Conservation (phyloP, 176 grass and related monocot species). For the Zea luxurians region DNA sequence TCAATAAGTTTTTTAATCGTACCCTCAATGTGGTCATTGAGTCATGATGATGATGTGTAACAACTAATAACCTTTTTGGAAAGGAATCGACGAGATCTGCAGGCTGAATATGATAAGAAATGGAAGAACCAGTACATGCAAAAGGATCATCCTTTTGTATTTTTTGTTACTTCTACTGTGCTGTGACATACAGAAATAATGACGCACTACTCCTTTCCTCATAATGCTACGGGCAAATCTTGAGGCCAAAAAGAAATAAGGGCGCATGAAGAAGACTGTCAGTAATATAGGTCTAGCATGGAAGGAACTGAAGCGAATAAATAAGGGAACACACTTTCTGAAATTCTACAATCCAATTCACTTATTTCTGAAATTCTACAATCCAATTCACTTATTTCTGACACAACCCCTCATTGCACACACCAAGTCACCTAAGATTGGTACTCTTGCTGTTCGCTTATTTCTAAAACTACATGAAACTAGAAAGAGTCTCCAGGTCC, state of each 20-base stretch:
- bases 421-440: neutral
- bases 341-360: conserved; percentile 8
- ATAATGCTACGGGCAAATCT: neutral
- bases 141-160: conserved; percentile 18
- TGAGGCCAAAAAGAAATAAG: conserved; percentile 4
- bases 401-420: neutral
- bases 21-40: conserved; percentile 62
- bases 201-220: neutral
- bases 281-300: neutral
- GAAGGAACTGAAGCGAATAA: neutral
- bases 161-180: conserved; percentile 8
- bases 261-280: neutral
- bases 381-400: too few species aligned
- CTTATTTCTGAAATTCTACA: neutral
- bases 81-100: conserved; percentile 76
- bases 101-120: conserved; percentile 57
- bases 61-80: conserved; percentile 81
- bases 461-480: conserved; percentile 23
- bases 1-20: conserved; percentile 31
- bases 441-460: conserved; percentile 23
- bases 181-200: conserved; percentile 4
- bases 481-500: neutral
- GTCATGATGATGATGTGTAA: conserved; percentile 95
- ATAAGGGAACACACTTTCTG: neutral
- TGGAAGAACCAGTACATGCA: neutral